Evolutionary conservation across 805 yeast genomes (phyloP).

Genomic region (Isabelozyma heimii): DNA sequence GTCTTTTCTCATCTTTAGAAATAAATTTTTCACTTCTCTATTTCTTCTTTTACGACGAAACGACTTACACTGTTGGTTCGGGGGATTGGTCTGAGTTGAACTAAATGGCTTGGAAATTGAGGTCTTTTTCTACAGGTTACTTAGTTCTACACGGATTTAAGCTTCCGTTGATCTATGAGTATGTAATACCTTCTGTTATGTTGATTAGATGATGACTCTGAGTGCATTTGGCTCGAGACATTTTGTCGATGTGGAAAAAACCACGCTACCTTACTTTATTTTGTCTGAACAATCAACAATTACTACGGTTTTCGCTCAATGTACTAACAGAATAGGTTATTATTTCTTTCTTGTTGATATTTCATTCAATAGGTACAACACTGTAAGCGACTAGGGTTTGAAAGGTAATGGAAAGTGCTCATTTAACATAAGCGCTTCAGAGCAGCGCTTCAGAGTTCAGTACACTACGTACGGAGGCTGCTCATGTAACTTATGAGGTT

Average conservation of each 20-base stretch:
- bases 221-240: constrained; percentile 99
- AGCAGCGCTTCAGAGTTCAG: too few relatives aligned
- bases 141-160: neutral
- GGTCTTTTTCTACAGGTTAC: neutral
- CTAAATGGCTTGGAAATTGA: neutral
- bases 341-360: too few relatives aligned
- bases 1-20: neutral
- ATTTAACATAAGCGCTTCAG: too few relatives aligned
- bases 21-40: neutral
- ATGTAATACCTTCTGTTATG: neutral
- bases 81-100: neutral
- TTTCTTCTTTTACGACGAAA: neutral
- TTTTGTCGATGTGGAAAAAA: constrained; percentile 95
- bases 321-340: neutral
- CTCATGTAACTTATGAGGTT: too few relatives aligned
- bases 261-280: constrained; percentile 88
- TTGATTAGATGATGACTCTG: constrained; percentile 71
- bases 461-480: too few relatives aligned
- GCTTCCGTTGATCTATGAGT: neutral
- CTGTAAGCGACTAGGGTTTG: too few relatives aligned
- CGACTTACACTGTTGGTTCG: neutral
- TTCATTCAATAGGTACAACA: too few relatives aligned
- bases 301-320: neutral
- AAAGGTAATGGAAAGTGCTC: too few relatives aligned
- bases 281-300: constrained; percentile 49